Conservation (phyloP, 2,329 filamentous ascomycete species). For the Penicillium sclerotigenum region DNA sequence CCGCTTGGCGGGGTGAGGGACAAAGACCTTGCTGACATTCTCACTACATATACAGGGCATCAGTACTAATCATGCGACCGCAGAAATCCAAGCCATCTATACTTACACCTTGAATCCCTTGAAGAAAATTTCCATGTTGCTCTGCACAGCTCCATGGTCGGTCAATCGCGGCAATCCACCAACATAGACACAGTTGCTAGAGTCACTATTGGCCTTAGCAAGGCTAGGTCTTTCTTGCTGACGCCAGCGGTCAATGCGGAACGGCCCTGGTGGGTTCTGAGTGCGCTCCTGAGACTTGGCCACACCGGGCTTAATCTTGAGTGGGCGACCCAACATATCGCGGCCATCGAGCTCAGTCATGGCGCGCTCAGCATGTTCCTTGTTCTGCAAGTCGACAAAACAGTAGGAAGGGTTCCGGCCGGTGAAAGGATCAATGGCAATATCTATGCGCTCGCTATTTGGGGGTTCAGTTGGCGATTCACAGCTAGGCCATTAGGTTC, state of each 20-base stretch:
- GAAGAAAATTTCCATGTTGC: constrained; percentile 46
- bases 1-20: constrained; percentile 55
- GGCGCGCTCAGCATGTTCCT: constrained; percentile 56
- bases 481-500: constrained; percentile 1
- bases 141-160: constrained; percentile 42
- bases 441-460: constrained; percentile 58
- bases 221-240: constrained; percentile 39
- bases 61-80: constrained; percentile 1
- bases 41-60: constrained; percentile 27
- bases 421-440: constrained; percentile 66
- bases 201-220: constrained; percentile 33
- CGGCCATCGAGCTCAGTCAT: constrained; percentile 57
- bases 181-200: constrained; percentile 47
- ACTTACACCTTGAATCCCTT: constrained; percentile 43
- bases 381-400: constrained; percentile 64
- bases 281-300: constrained; percentile 47
- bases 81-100: background rate
- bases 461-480: constrained; percentile 20
- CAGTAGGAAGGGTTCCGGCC: constrained; percentile 70
- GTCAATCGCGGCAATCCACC: constrained; percentile 47
- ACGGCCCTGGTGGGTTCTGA: constrained; percentile 20
- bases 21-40: constrained; percentile 55
- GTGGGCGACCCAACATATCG: constrained; percentile 55
- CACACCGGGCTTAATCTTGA: constrained; percentile 65
- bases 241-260: constrained; percentile 44